Base-by-base conservation (phyloP, 306 rosid genomes). In the Lablab purpureus region DNA sequence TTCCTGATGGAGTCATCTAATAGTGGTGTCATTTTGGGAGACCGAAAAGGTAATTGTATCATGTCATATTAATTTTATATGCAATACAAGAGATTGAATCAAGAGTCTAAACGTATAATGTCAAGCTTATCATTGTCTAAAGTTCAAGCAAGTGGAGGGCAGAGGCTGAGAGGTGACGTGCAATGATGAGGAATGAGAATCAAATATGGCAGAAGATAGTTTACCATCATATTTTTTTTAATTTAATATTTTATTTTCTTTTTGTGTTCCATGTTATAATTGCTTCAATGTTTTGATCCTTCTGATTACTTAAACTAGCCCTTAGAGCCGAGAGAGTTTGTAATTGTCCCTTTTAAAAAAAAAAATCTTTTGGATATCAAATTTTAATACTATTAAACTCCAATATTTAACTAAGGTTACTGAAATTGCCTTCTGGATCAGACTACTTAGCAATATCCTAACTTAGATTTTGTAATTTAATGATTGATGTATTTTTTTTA, bases 1-100 rank as follows among this genome's bases (percentile, higher is more conserved):
- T 72, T 50, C 56, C 80, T 10, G 30, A 65, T 25, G 34, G 77
- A 64, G 78, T 41, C 82, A 73, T 81, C 21, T 67, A 59, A 71
- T 27, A 50, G 10, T 58, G 78, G 68, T 37, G 64, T 60, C 40
- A 51, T 7, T 55, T 41, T 74, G 32, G 52, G 34, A n/a, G 37
- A 67, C 10, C 68, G 15, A 50, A 28, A 19, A 37, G 46, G 3
- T 17, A 18, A 25, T 28, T 52, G 32, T 74, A 58, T 41, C 79
- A 30, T 75, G 51, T 32, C 79, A 30, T 75, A n/a, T 10, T 70
- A 23, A 59, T 73, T 67, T 60, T 73, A 25, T 64, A n/a, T 62
- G 63, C 37, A 46, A 47, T 58, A 21, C 4, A 52, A 41, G 47
- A 56, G 73, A 66, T n/a, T 32, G 71, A 22, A 18, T 80, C 59